Evolutionary conservation across 176 grass and related monocot species (phyloP).

Genomic region (Hordeum vulgare): MorexV3_pseudomolecules_assembly NC_058520.1:549116786-549117285

Average conservation of each 20-base stretch:
- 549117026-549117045: too few relatives aligned
- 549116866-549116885: too few relatives aligned
- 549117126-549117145: neutral
- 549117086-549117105: slow-evolving; percentile 10
- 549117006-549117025: neutral
- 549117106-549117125: slow-evolving; percentile 1
- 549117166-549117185: slow-evolving; percentile 10
- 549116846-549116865: too few relatives aligned
- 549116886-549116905: neutral
- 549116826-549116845: too few relatives aligned
- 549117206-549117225: slow-evolving; percentile 28
- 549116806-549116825: too few relatives aligned
- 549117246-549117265: neutral
- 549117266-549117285: neutral
- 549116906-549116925: neutral
- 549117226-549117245: neutral
- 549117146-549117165: slow-evolving; percentile 6
- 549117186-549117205: slow-evolving; percentile 27
- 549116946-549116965: neutral
- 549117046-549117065: too few relatives aligned
- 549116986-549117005: neutral
- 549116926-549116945: too few relatives aligned
- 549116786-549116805: too few relatives aligned
- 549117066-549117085: neutral
- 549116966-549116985: neutral